These are phyloP conservation scores for Aspergillus incahuasiensis DNA, from an alignment of 495 filamentous ascomycete genomes.

Conservation along the genomic window DNA sequence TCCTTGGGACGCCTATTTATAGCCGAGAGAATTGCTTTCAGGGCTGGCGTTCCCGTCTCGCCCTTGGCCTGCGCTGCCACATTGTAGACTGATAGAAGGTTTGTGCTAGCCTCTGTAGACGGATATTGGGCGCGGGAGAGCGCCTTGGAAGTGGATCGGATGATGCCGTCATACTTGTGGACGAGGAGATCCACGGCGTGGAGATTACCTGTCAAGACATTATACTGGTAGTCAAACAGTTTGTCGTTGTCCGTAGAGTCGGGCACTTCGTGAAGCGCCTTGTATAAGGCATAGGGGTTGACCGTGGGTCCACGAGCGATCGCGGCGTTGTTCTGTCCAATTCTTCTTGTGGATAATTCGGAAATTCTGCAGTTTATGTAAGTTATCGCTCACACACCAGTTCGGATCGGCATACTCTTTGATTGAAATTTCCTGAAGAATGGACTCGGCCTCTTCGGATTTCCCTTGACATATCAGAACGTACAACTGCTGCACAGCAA, in stretches of 20 bases:
- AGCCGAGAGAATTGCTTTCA: slow-evolving; percentile 71
- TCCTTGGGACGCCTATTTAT: slow-evolving; percentile 75
- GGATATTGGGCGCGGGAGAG: slow-evolving; percentile 51
- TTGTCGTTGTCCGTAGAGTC: slow-evolving; percentile 59
- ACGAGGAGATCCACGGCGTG: slow-evolving; percentile 70
- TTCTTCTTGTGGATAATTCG: slow-evolving; percentile 69
- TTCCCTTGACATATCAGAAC: slow-evolving; percentile 69
- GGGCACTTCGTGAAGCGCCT: slow-evolving; percentile 56
- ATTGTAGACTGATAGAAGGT: slow-evolving; percentile 67
- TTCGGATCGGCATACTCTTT: slow-evolving; percentile 47
- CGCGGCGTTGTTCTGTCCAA: slow-evolving; percentile 76
- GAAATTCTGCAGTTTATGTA: slow-evolving; percentile 52
- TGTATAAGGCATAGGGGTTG: slow-evolving; percentile 78
- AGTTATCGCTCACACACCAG: slow-evolving; percentile 14
- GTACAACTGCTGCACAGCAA: slow-evolving; percentile 82
- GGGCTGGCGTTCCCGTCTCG: slow-evolving; percentile 57
- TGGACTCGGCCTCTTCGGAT: slow-evolving; percentile 61
- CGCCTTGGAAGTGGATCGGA: slow-evolving; percentile 56
- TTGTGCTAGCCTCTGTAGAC: slow-evolving; percentile 52
- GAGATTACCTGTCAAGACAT: slow-evolving; percentile 61
- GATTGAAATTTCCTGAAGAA: slow-evolving; percentile 61
- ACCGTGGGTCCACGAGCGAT: slow-evolving; percentile 49
- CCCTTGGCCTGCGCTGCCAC: slow-evolving; percentile 71
- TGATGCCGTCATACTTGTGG: slow-evolving; percentile 71
- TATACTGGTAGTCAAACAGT: slow-evolving; percentile 73